phyloP scores from a whole-genome alignment of 441 rosid genomes.

The Lagerstroemia fauriei region DNA sequence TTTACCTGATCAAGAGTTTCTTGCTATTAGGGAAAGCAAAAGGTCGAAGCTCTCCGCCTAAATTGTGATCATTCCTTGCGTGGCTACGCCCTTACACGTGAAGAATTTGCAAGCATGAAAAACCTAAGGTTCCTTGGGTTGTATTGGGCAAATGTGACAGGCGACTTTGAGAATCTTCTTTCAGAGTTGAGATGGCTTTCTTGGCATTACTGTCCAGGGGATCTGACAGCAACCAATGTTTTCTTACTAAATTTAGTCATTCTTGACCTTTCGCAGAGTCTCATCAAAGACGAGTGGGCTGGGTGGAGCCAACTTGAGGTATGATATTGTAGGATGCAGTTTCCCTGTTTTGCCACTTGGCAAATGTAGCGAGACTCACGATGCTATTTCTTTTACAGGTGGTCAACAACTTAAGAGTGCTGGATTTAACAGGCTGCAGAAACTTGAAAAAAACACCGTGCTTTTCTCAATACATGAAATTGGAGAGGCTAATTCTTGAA shows the following conservation, averaged over 20 bases:
- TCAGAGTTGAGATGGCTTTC: slow-evolving; percentile 15
- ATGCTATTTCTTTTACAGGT: not conserved
- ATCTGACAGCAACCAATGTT: not conserved
- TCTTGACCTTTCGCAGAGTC: not conserved
- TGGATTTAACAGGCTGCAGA: not conserved
- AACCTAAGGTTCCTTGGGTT: not conserved
- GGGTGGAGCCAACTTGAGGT: slow-evolving; percentile 16
- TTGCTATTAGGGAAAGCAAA: not conserved
- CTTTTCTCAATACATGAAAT: not conserved
- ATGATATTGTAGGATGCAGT: not conserved
- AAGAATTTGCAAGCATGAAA: not conserved
- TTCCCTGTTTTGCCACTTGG: not conserved
- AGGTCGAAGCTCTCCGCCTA: not conserved
- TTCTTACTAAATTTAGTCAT: not conserved
- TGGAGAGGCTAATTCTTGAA: slow-evolving; percentile 6
- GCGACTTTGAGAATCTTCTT: not conserved
- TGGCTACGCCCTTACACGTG: not conserved
- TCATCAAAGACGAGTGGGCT: not conserved
- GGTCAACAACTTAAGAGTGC: not conserved
- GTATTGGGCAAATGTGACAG: not conserved
- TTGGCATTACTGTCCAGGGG: slow-evolving; percentile 7
- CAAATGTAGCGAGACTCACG: not conserved
- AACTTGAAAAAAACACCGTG: not conserved
- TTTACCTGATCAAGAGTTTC: not conserved
- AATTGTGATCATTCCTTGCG: not conserved